Percentiles rank a stretch among this genome's conserved stretches.
These are phyloP conservation scores for Rhizodiscina lignyota DNA, from an alignment of 495 filamentous ascomycete species.

Conservation along the genomic window DNA sequence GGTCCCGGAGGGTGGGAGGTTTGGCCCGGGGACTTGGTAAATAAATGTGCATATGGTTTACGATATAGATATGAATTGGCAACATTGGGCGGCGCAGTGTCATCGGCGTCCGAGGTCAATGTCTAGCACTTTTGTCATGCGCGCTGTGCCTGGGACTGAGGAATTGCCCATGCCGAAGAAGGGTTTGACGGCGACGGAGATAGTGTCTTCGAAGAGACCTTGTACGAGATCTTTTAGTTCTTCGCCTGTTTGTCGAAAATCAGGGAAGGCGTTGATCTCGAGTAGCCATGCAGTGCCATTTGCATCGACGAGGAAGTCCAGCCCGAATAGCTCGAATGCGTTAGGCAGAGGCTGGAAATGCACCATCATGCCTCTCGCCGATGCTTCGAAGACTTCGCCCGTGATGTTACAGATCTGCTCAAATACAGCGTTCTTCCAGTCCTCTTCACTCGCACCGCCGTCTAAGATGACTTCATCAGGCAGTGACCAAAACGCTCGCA, in stretches of 20 bases:
- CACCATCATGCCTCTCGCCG: slow-evolving; percentile 60
- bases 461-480: slow-evolving; percentile 18
- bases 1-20: neutral
- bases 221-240: slow-evolving; percentile 51
- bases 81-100: too few relatives aligned
- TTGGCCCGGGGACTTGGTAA: neutral
- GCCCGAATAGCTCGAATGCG: slow-evolving; percentile 79
- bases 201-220: slow-evolving; percentile 58
- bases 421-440: slow-evolving; percentile 46
- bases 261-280: slow-evolving; percentile 94
- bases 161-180: slow-evolving; percentile 34
- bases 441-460: neutral
- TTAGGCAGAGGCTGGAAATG: slow-evolving; percentile 82
- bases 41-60: too few relatives aligned
- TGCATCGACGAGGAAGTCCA: slow-evolving; percentile 76
- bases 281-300: slow-evolving; percentile 50
- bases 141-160: slow-evolving; percentile 16
- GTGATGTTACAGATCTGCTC: slow-evolving; percentile 57
- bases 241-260: slow-evolving; percentile 80
- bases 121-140: slow-evolving; percentile 39
- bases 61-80: too few relatives aligned
- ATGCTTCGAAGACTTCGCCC: slow-evolving; percentile 66
- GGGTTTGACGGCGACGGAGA: slow-evolving; percentile 44
- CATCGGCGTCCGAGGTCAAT: slow-evolving; percentile 41
- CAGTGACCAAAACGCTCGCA: slow-evolving; percentile 56